phyloP scores from a whole-genome alignment of 257 asterid species.

The Jaltomata sinuosa region DNA sequence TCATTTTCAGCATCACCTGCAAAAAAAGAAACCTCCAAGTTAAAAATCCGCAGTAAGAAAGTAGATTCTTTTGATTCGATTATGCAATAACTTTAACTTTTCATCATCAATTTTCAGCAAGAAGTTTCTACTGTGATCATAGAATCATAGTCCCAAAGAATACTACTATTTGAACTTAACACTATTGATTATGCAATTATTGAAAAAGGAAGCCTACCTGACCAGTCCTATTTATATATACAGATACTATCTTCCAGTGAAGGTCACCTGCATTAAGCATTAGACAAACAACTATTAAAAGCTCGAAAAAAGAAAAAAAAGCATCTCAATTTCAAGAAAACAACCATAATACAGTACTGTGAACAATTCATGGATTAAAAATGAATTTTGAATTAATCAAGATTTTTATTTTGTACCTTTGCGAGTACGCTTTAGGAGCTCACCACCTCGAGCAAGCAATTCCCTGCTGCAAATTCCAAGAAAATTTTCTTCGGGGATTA shows the following conservation, averaged over 20 bases:
- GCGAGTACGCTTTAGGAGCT: constrained; percentile 82
- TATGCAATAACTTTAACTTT: constrained; percentile 11
- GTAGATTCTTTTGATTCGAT: constrained; percentile 13
- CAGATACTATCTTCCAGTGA: constrained; percentile 94
- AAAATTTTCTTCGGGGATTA: constrained; percentile 77
- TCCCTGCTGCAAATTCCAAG: constrained; percentile 88
- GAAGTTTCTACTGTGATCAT: background rate
- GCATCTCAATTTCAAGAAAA: background rate
- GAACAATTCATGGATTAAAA: background rate
- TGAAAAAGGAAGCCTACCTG: constrained; percentile 43
- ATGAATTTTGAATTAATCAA: background rate
- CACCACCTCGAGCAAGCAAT: constrained; percentile 82
- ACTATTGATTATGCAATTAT: background rate
- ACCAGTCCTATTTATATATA: constrained; percentile 71
- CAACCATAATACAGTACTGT: background rate
- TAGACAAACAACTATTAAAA: background rate
- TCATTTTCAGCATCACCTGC: constrained; percentile 81
- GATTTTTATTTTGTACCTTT: constrained; percentile 31
- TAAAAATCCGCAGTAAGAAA: constrained; percentile 17
- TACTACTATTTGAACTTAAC: background rate
- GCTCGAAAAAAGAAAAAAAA: background rate
- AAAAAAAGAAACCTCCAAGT: constrained; percentile 13
- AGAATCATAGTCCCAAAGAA: background rate
- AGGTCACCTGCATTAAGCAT: constrained; percentile 69
- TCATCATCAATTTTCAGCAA: background rate